Evolutionary conservation across 768 basidiomycete genomes (phyloP).

Genomic region (Clavaria fumosa): DNA sequence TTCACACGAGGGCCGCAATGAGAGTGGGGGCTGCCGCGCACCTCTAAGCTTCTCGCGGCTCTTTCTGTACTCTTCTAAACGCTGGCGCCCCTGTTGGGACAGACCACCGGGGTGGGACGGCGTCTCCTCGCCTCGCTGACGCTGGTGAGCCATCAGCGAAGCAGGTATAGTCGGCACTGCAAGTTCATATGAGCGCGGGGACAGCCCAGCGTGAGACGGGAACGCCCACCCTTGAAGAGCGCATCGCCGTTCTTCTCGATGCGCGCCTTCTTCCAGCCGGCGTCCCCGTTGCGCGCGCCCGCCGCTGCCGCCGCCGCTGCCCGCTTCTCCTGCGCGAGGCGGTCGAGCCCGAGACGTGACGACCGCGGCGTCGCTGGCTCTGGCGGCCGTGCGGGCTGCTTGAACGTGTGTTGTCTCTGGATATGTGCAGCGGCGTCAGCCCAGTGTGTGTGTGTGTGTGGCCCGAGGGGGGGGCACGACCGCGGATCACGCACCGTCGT

Average conservation of each 20-base stretch:
- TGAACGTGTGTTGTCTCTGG: slow-evolving; percentile 63
- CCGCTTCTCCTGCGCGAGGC: slow-evolving; percentile 78
- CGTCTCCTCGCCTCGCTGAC: slow-evolving; percentile 77
- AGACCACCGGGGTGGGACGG: slow-evolving; percentile 89
- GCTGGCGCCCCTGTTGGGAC: slow-evolving; percentile 52
- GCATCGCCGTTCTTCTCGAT: slow-evolving; percentile 50
- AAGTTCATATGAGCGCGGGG: slow-evolving; percentile 7
- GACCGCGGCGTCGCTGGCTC: slow-evolving; percentile 65
- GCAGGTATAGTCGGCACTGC: slow-evolving; percentile 69
- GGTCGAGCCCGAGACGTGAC: slow-evolving; percentile 78
- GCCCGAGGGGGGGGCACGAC: not conserved
- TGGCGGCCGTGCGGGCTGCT: slow-evolving; percentile 52
- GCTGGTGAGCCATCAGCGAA: slow-evolving; percentile 33
- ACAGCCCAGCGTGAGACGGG: not conserved
- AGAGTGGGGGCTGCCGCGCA: slow-evolving; percentile 13
- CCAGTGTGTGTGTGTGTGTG: not conserved
- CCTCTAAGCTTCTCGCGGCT: slow-evolving; percentile 58
- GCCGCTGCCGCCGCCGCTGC: slow-evolving; percentile 39
- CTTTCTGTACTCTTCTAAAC: slow-evolving; percentile 64
- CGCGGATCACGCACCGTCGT: slow-evolving; percentile 37
- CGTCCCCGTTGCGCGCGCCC: slow-evolving; percentile 31
- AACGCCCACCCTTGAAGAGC: slow-evolving; percentile 68
- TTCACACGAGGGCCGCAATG: slow-evolving; percentile 1
- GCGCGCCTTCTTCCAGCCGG: slow-evolving; percentile 51
- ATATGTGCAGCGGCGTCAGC: not conserved